Base-by-base conservation (phyloP, 2,329 filamentous ascomycete species). In the Exophiala lecanii-corni region DNA sequence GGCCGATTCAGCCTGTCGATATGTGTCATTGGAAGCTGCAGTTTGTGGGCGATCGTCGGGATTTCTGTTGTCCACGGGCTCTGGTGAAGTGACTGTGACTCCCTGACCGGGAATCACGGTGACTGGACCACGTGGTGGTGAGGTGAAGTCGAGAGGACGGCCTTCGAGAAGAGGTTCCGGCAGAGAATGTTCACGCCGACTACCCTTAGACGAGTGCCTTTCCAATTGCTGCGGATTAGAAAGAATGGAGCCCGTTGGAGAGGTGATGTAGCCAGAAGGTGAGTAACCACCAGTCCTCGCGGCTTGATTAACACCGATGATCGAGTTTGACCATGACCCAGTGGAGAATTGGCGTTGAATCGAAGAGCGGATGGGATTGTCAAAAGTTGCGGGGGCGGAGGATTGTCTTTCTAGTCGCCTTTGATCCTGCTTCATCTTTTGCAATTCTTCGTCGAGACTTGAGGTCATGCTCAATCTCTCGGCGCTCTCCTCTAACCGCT, bases 401-500 rank as follows among this genome's bases (percentile, higher is more conserved):
- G 66, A 67, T 41, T 61, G 62, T 33, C 63, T 60, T 42, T 67
- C 51, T 7, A 55, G 41, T 18, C 44, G 46, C 28, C 55, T 67
- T 50, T 69, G 68, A 45, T 71, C 67, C 40, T 59, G 54, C 48
- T 69, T 67, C 57, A 72, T 63, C 47, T 64, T 68, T 43, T 65
- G 65, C 35, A 73, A 60, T 50, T 71, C 69, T 34, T 62, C 61
- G 26, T 62, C 65, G 35, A 72, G 65, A 54, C 72, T 69, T 26
- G 69, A 68, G 41, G 62, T 67, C 53, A 64, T 62, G 55, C 69
- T 73, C 45, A 74, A 57, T 23, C 66, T 65, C 56, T 72, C 70
- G 12, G 70, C 71, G 49, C 64, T 70, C 49, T 65, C 61, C 51
- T 74, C 71, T 51, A 74, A 53, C 32, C 70, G 61, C 53, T 71